Conservation (phyloP, 441 rosid genomes). For the Adansonia gregorii region DNA sequence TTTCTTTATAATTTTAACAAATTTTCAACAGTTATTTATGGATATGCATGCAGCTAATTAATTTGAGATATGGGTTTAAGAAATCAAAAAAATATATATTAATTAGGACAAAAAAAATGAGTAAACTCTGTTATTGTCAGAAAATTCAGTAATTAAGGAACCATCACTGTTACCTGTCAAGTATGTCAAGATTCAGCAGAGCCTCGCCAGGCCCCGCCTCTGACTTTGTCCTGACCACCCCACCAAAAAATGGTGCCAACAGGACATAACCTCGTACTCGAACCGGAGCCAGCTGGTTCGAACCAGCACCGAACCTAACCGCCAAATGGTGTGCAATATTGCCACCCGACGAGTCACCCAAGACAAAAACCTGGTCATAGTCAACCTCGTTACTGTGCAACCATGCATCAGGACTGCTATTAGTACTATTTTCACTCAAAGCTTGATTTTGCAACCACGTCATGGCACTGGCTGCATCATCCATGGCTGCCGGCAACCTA, state of each 20-base stretch:
- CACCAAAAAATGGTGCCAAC: constrained; percentile 85
- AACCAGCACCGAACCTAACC: constrained; percentile 49
- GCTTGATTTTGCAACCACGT: constrained; percentile 60
- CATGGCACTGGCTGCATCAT: constrained; percentile 53
- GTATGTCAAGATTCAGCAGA: constrained; percentile 57
- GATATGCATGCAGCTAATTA: no score
- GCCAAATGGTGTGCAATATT: constrained; percentile 85
- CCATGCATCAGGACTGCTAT: constrained; percentile 43
- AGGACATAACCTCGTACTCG: constrained; percentile 75
- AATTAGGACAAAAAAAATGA: background rate
- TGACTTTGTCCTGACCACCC: constrained; percentile 71
- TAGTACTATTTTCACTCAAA: constrained; percentile 24
- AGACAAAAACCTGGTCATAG: constrained; percentile 60
- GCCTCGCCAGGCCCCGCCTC: constrained; percentile 75
- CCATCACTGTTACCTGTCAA: constrained; percentile 62
- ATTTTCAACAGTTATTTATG: no score
- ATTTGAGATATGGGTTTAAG: background rate
- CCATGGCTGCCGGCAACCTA: constrained; percentile 76
- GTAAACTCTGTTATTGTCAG: background rate
- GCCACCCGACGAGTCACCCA: constrained; percentile 93
- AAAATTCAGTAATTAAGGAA: background rate
- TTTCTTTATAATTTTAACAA: no score
- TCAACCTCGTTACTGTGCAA: constrained; percentile 44
- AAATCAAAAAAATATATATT: background rate
- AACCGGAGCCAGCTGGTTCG: constrained; percentile 49